These are phyloP conservation scores for Sugiyamaella valdiviana DNA, from an alignment of 805 yeast species.

Conservation along the genomic window DNA sequence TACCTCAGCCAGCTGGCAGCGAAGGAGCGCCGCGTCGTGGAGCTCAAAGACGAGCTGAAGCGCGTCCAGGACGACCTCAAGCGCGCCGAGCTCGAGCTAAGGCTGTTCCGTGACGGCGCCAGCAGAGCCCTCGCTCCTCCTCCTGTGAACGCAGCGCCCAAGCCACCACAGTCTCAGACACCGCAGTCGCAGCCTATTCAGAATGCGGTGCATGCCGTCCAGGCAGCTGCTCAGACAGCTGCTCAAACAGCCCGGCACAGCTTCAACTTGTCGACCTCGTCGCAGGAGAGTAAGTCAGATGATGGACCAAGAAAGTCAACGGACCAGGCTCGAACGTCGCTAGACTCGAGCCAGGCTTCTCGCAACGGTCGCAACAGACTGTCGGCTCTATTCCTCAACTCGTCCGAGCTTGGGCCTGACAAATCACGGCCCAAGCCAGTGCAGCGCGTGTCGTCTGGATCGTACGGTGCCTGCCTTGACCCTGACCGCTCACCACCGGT, in stretches of 20 bases:
- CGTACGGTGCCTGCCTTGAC: slow-evolving; percentile 9
- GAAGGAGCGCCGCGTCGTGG: slow-evolving; percentile 35
- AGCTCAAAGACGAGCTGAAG: slow-evolving; percentile 28
- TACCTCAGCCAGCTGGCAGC: slow-evolving; percentile 34
- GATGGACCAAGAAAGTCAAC: background rate
- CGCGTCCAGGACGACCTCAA: slow-evolving; percentile 29
- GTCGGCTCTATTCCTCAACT: background rate
- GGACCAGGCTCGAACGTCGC: background rate
- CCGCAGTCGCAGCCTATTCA: background rate
- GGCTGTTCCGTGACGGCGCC: slow-evolving; percentile 24
- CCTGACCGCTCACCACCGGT: slow-evolving; percentile 10
- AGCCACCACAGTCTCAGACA: background rate
- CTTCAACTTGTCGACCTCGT: too few species aligned
- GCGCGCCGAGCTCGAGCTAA: slow-evolving; percentile 34
- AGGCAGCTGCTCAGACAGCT: background rate
- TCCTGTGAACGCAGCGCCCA: background rate
- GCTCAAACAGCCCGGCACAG: background rate
- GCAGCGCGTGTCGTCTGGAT: slow-evolving; percentile 2
- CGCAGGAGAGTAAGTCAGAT: too few species aligned
- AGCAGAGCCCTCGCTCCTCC: slow-evolving; percentile 17
- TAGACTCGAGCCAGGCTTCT: background rate
- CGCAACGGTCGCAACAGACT: background rate
- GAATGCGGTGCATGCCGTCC: background rate
- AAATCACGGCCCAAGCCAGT: background rate
- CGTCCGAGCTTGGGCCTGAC: background rate